phyloP scores from a whole-genome alignment of 345 rosid species.

The Eucalyptus cladocalyx region DNA sequence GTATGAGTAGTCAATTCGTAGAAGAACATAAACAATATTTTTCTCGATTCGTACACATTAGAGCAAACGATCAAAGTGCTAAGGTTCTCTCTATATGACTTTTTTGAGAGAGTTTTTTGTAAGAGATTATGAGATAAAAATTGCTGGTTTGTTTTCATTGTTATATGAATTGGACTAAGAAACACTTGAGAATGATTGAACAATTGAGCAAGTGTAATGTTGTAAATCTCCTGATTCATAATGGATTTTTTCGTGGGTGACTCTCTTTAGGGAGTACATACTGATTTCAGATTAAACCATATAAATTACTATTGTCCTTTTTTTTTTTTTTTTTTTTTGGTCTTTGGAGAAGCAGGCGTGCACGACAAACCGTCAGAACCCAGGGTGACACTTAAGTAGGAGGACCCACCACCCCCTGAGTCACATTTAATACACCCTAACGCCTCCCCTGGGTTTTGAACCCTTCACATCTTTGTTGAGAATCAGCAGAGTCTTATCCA shows the following conservation, averaged over 20 bases:
- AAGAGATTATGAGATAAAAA: neutral
- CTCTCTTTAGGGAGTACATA: neutral
- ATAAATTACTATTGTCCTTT: neutral
- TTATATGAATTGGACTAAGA: neutral
- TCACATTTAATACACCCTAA: too few relatives aligned
- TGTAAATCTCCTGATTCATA: neutral
- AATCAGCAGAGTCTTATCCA: too few relatives aligned
- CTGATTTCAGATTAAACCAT: neutral
- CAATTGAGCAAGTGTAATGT: neutral
- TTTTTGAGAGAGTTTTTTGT: neutral
- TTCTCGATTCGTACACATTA: neutral
- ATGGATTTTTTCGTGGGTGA: neutral
- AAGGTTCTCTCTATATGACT: neutral
- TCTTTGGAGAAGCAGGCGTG: too few relatives aligned
- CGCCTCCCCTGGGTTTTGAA: too few relatives aligned
- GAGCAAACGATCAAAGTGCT: neutral
- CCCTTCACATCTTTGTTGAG: too few relatives aligned
- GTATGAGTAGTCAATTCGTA: neutral
- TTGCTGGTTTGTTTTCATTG: neutral
- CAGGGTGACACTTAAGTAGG: too few relatives aligned
- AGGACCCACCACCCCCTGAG: too few relatives aligned
- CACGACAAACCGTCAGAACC: too few relatives aligned
- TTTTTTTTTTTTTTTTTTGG: too few relatives aligned
- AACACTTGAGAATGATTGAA: neutral
- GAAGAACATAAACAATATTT: neutral